Evolutionary conservation across 2,329 filamentous ascomycete species (phyloP).

Genomic region (Stagonosporopsis chrysanthemi): DNA sequence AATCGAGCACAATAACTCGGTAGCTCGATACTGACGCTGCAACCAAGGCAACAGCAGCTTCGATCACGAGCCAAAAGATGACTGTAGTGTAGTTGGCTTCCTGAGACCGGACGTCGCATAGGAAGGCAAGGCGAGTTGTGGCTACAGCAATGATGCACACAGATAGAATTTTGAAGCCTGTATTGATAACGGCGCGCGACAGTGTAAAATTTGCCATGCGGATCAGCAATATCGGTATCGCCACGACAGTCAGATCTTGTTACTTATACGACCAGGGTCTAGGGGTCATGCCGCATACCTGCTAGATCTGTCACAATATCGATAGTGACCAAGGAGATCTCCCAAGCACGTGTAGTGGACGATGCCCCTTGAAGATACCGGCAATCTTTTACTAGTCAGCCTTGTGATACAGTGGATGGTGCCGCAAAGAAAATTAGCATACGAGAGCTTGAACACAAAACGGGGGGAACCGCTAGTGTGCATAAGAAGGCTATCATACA

Average conservation of each 20-base stretch:
- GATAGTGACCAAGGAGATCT: slow-evolving; percentile 17
- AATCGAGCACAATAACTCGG: slow-evolving; percentile 19
- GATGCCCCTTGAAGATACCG: slow-evolving; percentile 7
- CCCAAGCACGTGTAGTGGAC: slow-evolving; percentile 14
- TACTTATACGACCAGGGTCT: slow-evolving; percentile 8
- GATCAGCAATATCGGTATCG: slow-evolving; percentile 23
- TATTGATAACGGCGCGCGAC: slow-evolving; percentile 21
- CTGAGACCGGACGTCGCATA: not conserved
- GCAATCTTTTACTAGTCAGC: slow-evolving; percentile 17
- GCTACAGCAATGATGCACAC: slow-evolving; percentile 13
- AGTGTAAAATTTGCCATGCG: slow-evolving; percentile 25
- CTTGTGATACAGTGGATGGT: not conserved
- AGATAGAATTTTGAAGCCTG: slow-evolving; percentile 24
- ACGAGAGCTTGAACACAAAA: slow-evolving; percentile 21
- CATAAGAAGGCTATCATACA: slow-evolving; percentile 17
- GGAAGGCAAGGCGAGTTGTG: not conserved
- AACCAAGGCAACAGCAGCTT: slow-evolving; percentile 20
- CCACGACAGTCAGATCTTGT: slow-evolving; percentile 14
- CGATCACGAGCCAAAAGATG: slow-evolving; percentile 22
- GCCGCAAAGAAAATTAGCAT: slow-evolving; percentile 1
- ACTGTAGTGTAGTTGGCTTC: slow-evolving; percentile 11
- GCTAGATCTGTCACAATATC: slow-evolving; percentile 25
- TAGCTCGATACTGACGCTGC: slow-evolving; percentile 26
- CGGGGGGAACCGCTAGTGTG: slow-evolving; percentile 24
- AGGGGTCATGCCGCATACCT: slow-evolving; percentile 11